These are phyloP conservation scores for Phytopythium boreale DNA, from an alignment of 352 stramenopile species.

Conservation along the genomic window DNA sequence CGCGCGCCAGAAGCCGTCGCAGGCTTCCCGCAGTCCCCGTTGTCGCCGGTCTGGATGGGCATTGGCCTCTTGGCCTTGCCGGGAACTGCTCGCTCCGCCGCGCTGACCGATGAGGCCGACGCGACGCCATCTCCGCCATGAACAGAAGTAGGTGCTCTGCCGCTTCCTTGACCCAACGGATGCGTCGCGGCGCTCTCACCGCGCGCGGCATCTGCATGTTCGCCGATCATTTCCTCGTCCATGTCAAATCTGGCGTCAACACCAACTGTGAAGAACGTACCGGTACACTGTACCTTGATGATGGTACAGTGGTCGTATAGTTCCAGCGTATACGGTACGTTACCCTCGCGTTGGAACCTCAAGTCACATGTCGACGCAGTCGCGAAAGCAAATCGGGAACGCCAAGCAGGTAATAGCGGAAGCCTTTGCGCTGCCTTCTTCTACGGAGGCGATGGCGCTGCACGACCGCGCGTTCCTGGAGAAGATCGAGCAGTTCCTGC, in stretches of 20 bases:
- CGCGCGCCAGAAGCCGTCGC: neutral
- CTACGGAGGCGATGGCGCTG: slow-evolving; percentile 14
- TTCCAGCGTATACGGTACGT: neutral
- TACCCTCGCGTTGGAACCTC: neutral
- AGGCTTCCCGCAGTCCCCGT: neutral
- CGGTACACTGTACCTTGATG: neutral
- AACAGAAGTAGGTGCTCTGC: neutral
- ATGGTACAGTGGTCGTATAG: neutral
- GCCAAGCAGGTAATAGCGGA: neutral
- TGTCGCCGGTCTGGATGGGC: neutral
- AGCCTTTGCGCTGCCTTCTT: too few relatives aligned
- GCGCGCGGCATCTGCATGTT: neutral
- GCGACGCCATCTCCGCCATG: neutral
- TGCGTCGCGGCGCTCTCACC: neutral
- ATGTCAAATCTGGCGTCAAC: neutral
- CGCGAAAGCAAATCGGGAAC: neutral
- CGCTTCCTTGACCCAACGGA: neutral
- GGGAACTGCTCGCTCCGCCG: neutral
- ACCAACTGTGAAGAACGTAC: neutral
- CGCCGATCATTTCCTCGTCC: neutral
- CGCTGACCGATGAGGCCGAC: neutral
- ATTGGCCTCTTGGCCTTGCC: neutral
- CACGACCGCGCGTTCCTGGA: slow-evolving; percentile 36
- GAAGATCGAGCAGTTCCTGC: slow-evolving; percentile 65
- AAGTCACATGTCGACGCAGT: slow-evolving; percentile 2